Evolutionary conservation across 2,329 filamentous ascomycete genomes (phyloP).

Genomic region (Apiospora koreana): DNA sequence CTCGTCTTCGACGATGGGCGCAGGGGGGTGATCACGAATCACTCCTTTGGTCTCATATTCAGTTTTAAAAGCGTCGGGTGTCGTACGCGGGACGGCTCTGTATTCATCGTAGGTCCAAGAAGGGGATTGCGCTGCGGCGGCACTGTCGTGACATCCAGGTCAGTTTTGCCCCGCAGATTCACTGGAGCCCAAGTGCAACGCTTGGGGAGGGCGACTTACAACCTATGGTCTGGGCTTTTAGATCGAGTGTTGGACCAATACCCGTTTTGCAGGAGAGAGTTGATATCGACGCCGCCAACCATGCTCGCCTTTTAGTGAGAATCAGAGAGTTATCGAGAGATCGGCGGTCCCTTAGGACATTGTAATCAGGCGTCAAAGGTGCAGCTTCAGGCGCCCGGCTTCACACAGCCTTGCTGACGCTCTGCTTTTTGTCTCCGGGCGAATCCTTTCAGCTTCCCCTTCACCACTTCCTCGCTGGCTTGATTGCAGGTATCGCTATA

Average conservation of each 20-base stretch:
- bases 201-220: constrained; percentile 15
- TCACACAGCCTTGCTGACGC: constrained; percentile 25
- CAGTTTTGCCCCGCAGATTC: constrained; percentile 1
- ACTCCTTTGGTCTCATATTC: not conserved
- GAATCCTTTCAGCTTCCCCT: constrained; percentile 7
- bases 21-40: constrained; percentile 46
- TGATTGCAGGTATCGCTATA: not conserved
- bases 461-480: constrained; percentile 8
- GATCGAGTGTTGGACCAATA: constrained; percentile 31
- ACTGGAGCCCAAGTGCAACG: not conserved
- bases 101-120: constrained; percentile 23
- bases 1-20: constrained; percentile 71
- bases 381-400: constrained; percentile 21
- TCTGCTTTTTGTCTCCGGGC: not conserved
- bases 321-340: not conserved
- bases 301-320: constrained; percentile 22
- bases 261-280: constrained; percentile 30
- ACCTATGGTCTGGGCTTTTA: constrained; percentile 13
- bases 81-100: constrained; percentile 21
- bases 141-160: constrained; percentile 16
- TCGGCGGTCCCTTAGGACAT: constrained; percentile 24
- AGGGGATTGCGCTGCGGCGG: constrained; percentile 15
- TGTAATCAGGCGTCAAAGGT: constrained; percentile 18
- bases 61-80: not conserved
- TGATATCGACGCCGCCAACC: constrained; percentile 27